phyloP scores from a whole-genome alignment of 2,329 filamentous ascomycete species.

The Xylaria sp. region DNA sequence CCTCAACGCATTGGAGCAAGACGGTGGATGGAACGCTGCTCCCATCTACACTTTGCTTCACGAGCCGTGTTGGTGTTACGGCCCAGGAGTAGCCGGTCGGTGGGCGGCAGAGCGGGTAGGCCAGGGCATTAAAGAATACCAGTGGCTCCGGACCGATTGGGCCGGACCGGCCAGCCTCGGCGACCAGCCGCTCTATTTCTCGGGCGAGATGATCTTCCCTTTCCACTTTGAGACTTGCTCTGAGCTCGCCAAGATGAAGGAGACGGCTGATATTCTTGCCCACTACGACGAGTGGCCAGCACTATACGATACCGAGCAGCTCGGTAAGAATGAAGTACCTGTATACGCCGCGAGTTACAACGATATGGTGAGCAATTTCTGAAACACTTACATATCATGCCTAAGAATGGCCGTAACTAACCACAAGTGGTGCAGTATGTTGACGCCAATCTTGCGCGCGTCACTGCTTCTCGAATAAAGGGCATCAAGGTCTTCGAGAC shows the following conservation, averaged over 20 bases:
- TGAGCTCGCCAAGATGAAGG: constrained; percentile 76
- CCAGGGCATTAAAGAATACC: constrained; percentile 57
- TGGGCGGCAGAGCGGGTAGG: constrained; percentile 81
- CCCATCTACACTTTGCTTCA: constrained; percentile 89
- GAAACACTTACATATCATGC: too few relatives aligned
- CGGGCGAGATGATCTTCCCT: constrained; percentile 92
- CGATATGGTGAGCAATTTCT: constrained; percentile 69
- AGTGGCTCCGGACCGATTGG: constrained; percentile 61
- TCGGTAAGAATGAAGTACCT: constrained; percentile 82
- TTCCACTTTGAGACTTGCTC: constrained; percentile 85
- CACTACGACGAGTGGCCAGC: constrained; percentile 74
- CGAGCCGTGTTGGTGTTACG: constrained; percentile 86
- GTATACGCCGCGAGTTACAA: constrained; percentile 89
- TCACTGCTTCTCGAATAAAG: constrained; percentile 79
- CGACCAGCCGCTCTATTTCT: constrained; percentile 76
- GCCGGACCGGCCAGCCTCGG: constrained; percentile 53
- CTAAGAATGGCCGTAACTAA: too few relatives aligned
- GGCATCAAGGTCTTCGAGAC: constrained; percentile 85
- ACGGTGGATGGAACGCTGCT: constrained; percentile 76
- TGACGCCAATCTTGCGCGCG: constrained; percentile 76
- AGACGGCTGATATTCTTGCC: constrained; percentile 78
- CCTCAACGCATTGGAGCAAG: constrained; percentile 73
- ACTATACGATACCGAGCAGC: constrained; percentile 79
- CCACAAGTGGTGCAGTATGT: constrained; percentile 67
- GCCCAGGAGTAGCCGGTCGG: constrained; percentile 68